Percentiles rank a stretch among this genome's conserved stretches.
Conservation (phyloP, 148 eudicot genomes). For the Vaccinium macrocarpon region DNA sequence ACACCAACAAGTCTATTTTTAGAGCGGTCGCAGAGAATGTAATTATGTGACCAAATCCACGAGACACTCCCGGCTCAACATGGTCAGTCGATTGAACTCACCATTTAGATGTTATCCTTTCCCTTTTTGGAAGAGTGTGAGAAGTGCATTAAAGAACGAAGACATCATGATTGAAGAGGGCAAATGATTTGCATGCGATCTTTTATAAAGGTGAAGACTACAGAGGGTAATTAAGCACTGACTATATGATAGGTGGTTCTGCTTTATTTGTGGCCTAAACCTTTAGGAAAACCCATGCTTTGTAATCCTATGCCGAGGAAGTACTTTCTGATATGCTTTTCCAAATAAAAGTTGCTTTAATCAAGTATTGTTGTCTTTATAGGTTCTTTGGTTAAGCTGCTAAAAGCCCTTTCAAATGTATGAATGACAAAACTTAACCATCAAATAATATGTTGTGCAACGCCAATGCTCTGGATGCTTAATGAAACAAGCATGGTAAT, state of each 20-base stretch:
- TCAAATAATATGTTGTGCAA: too few species aligned
- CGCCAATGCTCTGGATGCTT: too few species aligned
- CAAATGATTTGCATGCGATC: not conserved
- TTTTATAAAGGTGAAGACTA: not conserved
- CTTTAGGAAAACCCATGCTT: not conserved
- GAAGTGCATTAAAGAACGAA: not conserved
- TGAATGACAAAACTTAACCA: too few species aligned
- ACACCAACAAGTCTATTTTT: too few species aligned
- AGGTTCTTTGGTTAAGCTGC: not conserved
- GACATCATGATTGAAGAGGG: not conserved
- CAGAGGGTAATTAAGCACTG: not conserved
- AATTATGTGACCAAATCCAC: too few species aligned
- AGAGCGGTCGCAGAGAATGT: too few species aligned
- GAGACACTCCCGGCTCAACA: too few species aligned
- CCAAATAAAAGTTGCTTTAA: not conserved
- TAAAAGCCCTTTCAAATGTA: not conserved
- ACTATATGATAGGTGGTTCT: not conserved
- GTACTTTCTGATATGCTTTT: not conserved
- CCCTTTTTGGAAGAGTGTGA: not conserved
- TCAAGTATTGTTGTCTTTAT: not conserved
- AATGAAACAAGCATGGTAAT: too few species aligned
- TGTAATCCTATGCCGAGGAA: not conserved
- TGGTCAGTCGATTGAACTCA: too few species aligned
- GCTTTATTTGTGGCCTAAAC: not conserved
- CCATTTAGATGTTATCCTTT: not conserved